Conservation (phyloP, 2,329 filamentous ascomycete genomes). For the Diaporthe citriasiana region DNA sequence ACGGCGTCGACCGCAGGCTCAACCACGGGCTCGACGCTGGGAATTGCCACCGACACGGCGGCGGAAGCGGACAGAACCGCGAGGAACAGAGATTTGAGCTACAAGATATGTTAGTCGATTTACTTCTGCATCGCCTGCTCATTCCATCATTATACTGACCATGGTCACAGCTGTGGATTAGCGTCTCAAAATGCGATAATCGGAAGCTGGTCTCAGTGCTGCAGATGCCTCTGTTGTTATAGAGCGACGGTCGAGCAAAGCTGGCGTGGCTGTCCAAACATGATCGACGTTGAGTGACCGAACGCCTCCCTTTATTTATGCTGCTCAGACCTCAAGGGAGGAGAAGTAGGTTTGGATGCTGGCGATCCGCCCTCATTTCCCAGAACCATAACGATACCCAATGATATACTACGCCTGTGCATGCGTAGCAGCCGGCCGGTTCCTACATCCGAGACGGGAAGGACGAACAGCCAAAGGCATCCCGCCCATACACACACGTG, state of each 20-base stretch:
- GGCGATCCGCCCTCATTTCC: constrained; percentile 13
- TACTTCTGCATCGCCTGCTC: too few species aligned
- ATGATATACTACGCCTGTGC: not conserved
- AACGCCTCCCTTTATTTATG: constrained; percentile 10
- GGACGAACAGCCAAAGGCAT: constrained; percentile 4
- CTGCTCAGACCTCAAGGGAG: not conserved
- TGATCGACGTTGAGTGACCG: not conserved
- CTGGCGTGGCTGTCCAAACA: not conserved
- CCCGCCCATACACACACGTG: constrained; percentile 27
- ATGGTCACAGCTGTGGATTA: not conserved
- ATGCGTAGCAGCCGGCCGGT: constrained; percentile 13
- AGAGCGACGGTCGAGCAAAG: constrained; percentile 7
- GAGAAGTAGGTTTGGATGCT: not conserved
- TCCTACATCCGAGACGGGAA: constrained; percentile 30
- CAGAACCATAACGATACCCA: constrained; percentile 2
- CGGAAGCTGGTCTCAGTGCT: not conserved
- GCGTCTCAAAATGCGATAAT: constrained; percentile 13
- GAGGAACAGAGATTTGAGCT: constrained; percentile 32
- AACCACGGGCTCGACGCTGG: constrained; percentile 1
- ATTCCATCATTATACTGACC: not conserved
- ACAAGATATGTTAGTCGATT: not conserved
- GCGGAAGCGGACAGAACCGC: constrained; percentile 26
- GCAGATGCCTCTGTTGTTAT: not conserved
- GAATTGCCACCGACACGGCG: constrained; percentile 16
- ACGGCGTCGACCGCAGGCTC: not conserved